phyloP scores from a whole-genome alignment of 202 grass and related monocot genomes.

The Zoysia matrella region DNA sequence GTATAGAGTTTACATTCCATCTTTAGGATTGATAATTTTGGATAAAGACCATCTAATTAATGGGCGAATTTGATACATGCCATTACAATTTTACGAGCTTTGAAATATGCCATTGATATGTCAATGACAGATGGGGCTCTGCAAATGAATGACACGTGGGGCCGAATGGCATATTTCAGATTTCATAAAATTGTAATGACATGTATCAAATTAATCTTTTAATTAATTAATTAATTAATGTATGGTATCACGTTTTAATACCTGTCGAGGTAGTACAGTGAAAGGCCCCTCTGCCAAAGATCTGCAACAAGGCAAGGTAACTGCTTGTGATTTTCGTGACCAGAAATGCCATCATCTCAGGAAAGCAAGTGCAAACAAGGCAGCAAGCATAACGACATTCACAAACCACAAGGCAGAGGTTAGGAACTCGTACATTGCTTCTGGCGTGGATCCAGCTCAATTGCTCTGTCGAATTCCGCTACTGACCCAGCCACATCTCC shows the following conservation, averaged over 20 bases:
- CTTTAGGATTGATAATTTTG: not conserved
- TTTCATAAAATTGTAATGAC: too few species aligned
- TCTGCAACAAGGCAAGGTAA: constrained; percentile 49
- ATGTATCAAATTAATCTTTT: too few species aligned
- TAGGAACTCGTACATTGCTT: constrained; percentile 66
- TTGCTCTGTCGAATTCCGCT: constrained; percentile 72
- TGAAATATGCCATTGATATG: too few species aligned
- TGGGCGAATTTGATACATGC: too few species aligned
- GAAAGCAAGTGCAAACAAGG: not conserved
- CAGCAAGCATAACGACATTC: not conserved
- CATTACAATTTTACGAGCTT: too few species aligned
- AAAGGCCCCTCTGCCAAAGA: constrained; percentile 93
- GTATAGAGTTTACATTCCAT: not conserved
- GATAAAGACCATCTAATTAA: not conserved
- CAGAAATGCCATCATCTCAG: not conserved
- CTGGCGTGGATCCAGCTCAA: constrained; percentile 77
- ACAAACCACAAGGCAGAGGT: not conserved
- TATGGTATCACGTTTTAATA: not conserved
- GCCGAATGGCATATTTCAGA: too few species aligned
- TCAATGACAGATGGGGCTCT: too few species aligned
- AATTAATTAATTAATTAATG: not conserved
- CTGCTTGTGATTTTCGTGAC: not conserved
- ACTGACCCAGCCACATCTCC: constrained; percentile 78
- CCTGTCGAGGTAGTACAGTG: constrained; percentile 87
- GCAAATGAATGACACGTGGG: too few species aligned